phyloP scores from a whole-genome alignment of 768 basidiomycete species.

The Suillus variegatus region DNA sequence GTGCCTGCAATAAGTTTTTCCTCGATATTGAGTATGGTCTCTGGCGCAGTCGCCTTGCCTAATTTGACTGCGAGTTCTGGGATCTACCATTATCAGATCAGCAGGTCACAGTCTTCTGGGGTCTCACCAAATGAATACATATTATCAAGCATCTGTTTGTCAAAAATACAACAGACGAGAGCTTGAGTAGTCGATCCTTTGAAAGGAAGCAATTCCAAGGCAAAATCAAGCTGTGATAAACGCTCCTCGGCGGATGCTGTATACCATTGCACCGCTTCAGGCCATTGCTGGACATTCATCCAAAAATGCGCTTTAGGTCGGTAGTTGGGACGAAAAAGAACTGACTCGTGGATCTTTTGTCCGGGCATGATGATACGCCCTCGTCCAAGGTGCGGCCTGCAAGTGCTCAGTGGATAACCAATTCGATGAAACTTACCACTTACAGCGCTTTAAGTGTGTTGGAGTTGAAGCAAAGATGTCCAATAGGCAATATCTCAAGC shows the following conservation, averaged over 20 bases:
- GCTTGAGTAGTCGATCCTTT: neutral
- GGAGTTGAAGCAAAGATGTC: neutral
- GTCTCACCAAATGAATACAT: neutral
- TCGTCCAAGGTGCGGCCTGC: conserved; percentile 1
- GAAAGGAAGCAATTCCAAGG: neutral
- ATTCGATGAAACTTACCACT: neutral
- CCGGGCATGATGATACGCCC: conserved; percentile 5
- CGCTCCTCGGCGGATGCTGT: neutral
- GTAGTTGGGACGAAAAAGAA: conserved; percentile 6
- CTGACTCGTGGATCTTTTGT: conserved; percentile 9
- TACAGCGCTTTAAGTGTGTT: neutral
- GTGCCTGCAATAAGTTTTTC: neutral
- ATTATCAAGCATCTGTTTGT: neutral
- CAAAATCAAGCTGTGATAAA: neutral
- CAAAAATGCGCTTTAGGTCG: conserved; percentile 4
- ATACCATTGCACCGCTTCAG: conserved; percentile 2
- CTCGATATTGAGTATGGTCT: neutral
- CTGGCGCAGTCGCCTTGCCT: neutral
- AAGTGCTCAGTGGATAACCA: neutral
- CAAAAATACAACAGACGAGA: neutral
- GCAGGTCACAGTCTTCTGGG: neutral
- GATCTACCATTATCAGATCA: neutral
- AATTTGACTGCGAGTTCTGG: neutral
- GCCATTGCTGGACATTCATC: conserved; percentile 3
- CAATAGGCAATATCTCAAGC: neutral